Percentiles rank a stretch among this genome's conserved stretches.
Conservation (phyloP, 371 early-diverging fungal genomes). For the Rhizopus arrhizus region DNA sequence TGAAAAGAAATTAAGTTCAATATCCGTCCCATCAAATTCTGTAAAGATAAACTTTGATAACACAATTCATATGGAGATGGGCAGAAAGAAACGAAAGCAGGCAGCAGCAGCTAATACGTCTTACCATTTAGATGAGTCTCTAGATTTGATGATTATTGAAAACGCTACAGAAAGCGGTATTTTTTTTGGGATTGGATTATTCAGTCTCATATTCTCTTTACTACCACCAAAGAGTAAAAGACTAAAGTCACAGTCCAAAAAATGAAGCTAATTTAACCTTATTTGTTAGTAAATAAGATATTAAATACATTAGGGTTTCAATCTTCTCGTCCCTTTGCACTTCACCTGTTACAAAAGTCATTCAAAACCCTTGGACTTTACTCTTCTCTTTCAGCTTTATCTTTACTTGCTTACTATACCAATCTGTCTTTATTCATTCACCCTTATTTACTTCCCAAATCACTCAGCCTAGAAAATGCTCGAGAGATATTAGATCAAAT, state of each 20-base stretch:
- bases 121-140: neutral
- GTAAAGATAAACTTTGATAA: neutral
- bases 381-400: constrained; percentile 43
- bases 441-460: constrained; percentile 43
- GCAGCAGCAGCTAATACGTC: neutral
- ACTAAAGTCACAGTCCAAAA: neutral
- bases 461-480: constrained; percentile 38
- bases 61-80: too few relatives aligned
- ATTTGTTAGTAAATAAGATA: constrained; percentile 40
- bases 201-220: constrained; percentile 51
- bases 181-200: constrained; percentile 49
- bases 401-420: constrained; percentile 50
- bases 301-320: constrained; percentile 53
- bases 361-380: constrained; percentile 41
- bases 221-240: constrained; percentile 49
- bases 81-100: neutral
- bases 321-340: constrained; percentile 52
- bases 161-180: constrained; percentile 46
- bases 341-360: constrained; percentile 44
- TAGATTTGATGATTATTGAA: constrained; percentile 15
- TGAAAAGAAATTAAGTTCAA: constrained; percentile 4
- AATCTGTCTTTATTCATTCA: constrained; percentile 52
- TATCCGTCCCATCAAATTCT: neutral
- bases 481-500: constrained; percentile 41
- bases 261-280: neutral